Percentiles rank a stretch among this genome's conserved stretches.
Conservation (phyloP, 352 stramenopile genomes). For the Globisporangium heterothallicum region DNA sequence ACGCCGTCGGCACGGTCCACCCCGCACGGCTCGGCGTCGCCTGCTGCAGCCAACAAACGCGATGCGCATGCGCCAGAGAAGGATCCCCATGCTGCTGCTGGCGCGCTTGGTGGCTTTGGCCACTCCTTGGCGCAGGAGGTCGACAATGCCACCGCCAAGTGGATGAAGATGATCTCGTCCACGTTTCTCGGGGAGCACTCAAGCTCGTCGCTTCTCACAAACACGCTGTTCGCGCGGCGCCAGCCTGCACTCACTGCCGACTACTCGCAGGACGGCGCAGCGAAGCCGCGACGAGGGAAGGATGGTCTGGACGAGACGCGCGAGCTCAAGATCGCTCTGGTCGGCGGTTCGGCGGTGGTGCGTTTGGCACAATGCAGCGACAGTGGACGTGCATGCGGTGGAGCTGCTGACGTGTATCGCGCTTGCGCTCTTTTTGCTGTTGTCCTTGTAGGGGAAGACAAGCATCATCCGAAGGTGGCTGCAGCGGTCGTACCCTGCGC, state of each 20-base stretch:
- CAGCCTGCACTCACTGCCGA: conserved; percentile 12
- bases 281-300: conserved; percentile 13
- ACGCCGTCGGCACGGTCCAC: not conserved
- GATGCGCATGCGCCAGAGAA: too few relatives aligned
- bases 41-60: too few relatives aligned
- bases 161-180: conserved; percentile 83
- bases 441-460: conserved; percentile 56
- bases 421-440: not conserved
- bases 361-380: not conserved
- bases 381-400: not conserved
- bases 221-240: conserved; percentile 16
- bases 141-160: conserved; percentile 49
- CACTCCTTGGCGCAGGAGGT: conserved; percentile 21
- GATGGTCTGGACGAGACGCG: conserved; percentile 37
- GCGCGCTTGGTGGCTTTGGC: conserved; percentile 10
- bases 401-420: too few relatives aligned
- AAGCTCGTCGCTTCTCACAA: conserved; percentile 36
- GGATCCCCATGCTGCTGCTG: not conserved
- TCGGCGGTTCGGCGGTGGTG: conserved; percentile 71
- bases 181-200: conserved; percentile 59
- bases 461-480: conserved; percentile 77
- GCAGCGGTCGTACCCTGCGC: conserved; percentile 59
- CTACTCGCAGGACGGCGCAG: not conserved
- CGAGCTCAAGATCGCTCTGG: conserved; percentile 80
- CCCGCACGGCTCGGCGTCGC: too few relatives aligned